Base-by-base conservation (phyloP, 768 basidiomycete species). In the Paxillus ammoniavirescens region DNA sequence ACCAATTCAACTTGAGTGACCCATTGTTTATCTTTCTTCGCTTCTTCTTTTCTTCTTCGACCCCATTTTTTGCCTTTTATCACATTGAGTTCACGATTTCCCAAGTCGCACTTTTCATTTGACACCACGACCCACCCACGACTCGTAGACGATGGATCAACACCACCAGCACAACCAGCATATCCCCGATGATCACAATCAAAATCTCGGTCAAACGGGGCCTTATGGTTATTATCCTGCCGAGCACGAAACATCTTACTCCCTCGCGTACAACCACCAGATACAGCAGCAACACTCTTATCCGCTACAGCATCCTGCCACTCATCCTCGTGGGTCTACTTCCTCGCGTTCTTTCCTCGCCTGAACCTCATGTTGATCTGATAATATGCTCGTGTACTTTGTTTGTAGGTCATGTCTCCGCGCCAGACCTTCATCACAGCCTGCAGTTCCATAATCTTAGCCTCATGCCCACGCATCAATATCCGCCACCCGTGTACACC, bases 251-350 rank as follows among this genome's bases (percentile, higher is more conserved):
- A 72, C 75, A 66, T 67, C 78, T 55, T 86, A 82, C 72, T 74
- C 68, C 63, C 69, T 82, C 65, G 72, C 74, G 53, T 82, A 83
- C 72, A 72, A 73, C 64, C 69, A 79, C 61, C 82, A 79, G 70
- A 53, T 72, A 64, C 68, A 71, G 51, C 68, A 67, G 58, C 66
- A 69, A 50, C 73, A 72, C 60, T 70, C 77, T 69, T 87, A 86
- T 78, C 81, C 79, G 67, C 72, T 77, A 69, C 77, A 75, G 63
- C 79, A 82, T 63, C 64, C 77, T 67, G 78, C 75, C 72, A 78
- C 82, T 71, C 82, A 81, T 76, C 74, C 87, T 76, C 88, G 89
- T 86, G 86, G 79, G 87, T 88, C 67, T 67, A 70, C 73, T 75
- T 73, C 70, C 68, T 72, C 68, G 66, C 30, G 68, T 74, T 72